Conservation (phyloP, 306 rosid species). For the Arachis hypogaea region DNA sequence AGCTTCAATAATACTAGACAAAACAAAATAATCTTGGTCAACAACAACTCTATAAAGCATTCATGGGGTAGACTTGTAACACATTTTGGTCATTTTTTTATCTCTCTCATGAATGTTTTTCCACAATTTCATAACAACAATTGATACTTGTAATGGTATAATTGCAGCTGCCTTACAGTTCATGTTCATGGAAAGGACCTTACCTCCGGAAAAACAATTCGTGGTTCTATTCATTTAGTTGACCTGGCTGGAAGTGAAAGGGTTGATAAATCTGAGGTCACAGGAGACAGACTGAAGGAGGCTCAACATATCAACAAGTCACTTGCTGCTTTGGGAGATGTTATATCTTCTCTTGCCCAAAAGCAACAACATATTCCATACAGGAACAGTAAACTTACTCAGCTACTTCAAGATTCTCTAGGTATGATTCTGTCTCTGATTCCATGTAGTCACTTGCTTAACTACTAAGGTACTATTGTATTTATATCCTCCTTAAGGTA, state of each 20-base stretch:
- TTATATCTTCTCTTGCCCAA: conserved; percentile 83
- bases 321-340: conserved; percentile 95
- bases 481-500: no score
- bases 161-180: conserved; percentile 91
- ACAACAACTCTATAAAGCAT: no score
- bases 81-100: background rate
- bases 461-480: no score
- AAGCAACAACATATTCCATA: conserved; percentile 89
- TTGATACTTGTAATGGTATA: conserved; percentile 36
- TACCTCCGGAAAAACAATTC: conserved; percentile 63
- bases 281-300: conserved; percentile 88
- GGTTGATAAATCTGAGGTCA: conserved; percentile 91
- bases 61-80: background rate
- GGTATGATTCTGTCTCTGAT: conserved; percentile 49
- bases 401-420: conserved; percentile 91
- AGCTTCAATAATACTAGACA: background rate
- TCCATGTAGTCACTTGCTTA: background rate
- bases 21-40: no score
- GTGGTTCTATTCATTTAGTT: conserved; percentile 91
- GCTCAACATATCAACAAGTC: conserved; percentile 97
- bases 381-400: conserved; percentile 93
- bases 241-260: conserved; percentile 99
- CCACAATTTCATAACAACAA: conserved; percentile 12
- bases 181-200: conserved; percentile 87
- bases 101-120: conserved; percentile 13